Percentiles rank a stretch among this genome's conserved stretches.
phyloP scores from a whole-genome alignment of 139 green algal genomes.

The Spirogloea muscicola region DNA sequence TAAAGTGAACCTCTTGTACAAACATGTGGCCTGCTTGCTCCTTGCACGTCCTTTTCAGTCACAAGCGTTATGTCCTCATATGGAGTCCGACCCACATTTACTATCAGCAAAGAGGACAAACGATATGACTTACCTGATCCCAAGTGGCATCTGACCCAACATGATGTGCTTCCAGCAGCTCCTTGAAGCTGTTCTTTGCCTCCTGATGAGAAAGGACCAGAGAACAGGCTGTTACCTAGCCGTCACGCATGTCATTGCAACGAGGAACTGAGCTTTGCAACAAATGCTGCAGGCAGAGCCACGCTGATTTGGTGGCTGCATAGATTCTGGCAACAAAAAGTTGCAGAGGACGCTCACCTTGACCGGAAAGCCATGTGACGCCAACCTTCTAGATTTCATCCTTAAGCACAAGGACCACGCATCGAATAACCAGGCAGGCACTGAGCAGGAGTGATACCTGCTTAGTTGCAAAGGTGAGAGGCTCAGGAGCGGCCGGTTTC shows the following conservation, averaged over 20 bases:
- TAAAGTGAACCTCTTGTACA: neutral
- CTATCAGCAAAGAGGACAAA: neutral
- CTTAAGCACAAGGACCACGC: too few species aligned
- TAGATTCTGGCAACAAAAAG: neutral
- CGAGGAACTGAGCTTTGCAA: neutral
- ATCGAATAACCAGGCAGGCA: neutral
- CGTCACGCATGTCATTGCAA: neutral
- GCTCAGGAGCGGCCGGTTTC: neutral
- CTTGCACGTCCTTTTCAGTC: neutral
- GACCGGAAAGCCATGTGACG: too few species aligned
- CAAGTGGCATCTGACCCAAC: slow-evolving; percentile 58
- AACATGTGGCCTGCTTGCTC: neutral
- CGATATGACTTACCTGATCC: slow-evolving; percentile 75
- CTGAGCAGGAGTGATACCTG: neutral
- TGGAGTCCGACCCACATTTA: neutral
- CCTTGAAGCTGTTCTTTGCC: slow-evolving; percentile 87
- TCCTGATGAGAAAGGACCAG: slow-evolving; percentile 54
- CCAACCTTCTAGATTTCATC: too few species aligned
- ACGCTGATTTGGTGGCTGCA: neutral
- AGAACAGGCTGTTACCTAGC: neutral
- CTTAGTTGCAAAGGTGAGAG: slow-evolving; percentile 35
- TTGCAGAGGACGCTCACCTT: too few species aligned
- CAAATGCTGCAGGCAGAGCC: neutral
- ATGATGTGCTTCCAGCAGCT: slow-evolving; percentile 70
- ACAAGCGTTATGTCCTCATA: too few species aligned